Evolutionary conservation across 805 yeast genomes (phyloP).

Genomic region (Saccharomyces paradoxus): DNA sequence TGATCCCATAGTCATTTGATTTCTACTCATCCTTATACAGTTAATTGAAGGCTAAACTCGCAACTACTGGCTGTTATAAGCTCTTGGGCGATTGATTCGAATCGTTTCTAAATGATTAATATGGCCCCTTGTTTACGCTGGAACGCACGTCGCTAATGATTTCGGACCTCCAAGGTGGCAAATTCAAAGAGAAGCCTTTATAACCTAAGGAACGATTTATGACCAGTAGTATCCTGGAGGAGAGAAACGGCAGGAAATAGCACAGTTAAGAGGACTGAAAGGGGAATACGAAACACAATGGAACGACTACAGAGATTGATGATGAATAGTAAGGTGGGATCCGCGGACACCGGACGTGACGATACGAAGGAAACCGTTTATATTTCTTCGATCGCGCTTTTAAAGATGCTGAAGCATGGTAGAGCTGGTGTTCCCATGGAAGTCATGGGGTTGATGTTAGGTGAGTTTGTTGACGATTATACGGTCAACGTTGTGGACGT

Average conservation of each 20-base stretch:
- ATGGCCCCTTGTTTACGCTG: neutral
- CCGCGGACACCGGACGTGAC: conserved; percentile 69
- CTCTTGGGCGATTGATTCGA: neutral
- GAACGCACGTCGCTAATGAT: neutral
- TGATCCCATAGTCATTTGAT: neutral
- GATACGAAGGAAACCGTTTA: conserved; percentile 96
- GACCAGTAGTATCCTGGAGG: neutral
- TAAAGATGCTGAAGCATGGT: conserved; percentile 96
- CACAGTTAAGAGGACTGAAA: neutral
- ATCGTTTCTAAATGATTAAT: neutral
- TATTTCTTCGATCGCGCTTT: conserved; percentile 86
- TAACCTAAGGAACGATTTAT: neutral
- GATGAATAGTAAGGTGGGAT: conserved; percentile 34
- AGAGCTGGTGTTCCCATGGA: conserved; percentile 86
- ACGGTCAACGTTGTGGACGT: conserved; percentile 97
- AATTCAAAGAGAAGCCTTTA: neutral
- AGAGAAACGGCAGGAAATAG: neutral
- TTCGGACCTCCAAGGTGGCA: conserved; percentile 1
- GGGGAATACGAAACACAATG: conserved; percentile 19
- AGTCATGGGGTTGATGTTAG: conserved; percentile 96
- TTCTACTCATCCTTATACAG: neutral
- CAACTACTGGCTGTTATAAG: neutral
- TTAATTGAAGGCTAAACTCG: neutral
- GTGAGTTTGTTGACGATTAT: conserved; percentile 94
- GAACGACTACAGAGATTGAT: conserved; percentile 37